Base-by-base conservation (phyloP, 148 eudicot genomes). In the Rhododendron simsii region DNA sequence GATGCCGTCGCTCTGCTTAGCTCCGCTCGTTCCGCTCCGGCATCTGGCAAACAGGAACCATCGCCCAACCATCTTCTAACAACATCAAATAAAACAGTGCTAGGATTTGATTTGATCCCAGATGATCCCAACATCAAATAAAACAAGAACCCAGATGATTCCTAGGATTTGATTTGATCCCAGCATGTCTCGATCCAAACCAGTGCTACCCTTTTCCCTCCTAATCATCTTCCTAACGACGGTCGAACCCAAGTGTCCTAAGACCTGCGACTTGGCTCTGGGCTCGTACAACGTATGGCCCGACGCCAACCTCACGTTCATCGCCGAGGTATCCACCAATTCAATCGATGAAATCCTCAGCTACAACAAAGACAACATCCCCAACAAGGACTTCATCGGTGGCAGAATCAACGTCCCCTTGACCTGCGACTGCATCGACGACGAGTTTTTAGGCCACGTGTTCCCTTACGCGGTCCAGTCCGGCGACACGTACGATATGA, bases 181-280 rank as follows among this genome's bases (percentile, higher is more conserved):
- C 7, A 53, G 2, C 30, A 81, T 81, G 83, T 81, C 51, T 16
- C 44, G 44, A 39, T 39, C 44, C 44, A 39, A 39, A 39, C 44
- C 44, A 39, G 44, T 5, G 44, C 44, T 39, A 39, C 44, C 44
- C 44, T 39, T 39, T 39, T 39, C 44, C 44, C 44, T 35, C 82
- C 80, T 37, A 85, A 81, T 93, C 79, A 39, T 39, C 6, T 39
- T 39, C 5, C 6, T 39, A 39, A 39, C 44, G 44, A 39, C 44
- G 44, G 44, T 39, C 37, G 37, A 35, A 35, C 37, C 91, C 57
- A 88, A 57, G 30, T 93, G 98, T 35, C 82, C 73, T 37, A 85
- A 81, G 48, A 96, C 92, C 87, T 93, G 96, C 84, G 89, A 88
- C 61, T 47, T 89, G 74, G 95, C 96, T 26, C 69, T 95, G 21